Evolutionary conservation across 2,329 filamentous ascomycete species (phyloP).

Genomic region (Bipolaris bicolor): DNA sequence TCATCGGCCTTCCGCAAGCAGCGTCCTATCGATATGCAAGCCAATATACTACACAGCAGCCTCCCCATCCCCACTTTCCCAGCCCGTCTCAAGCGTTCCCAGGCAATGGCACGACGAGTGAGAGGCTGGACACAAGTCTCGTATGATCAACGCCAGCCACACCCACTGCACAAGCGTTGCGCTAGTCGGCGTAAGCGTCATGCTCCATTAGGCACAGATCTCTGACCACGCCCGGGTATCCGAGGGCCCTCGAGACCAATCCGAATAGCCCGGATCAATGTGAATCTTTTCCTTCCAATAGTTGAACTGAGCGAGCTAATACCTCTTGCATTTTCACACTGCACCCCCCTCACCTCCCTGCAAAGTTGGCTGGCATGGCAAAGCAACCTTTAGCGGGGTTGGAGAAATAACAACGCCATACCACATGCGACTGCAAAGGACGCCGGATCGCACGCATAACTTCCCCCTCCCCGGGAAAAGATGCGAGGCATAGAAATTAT

Average conservation of each 20-base stretch:
- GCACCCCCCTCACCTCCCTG: constrained; percentile 3
- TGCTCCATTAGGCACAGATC: constrained; percentile 21
- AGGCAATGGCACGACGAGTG: constrained; percentile 14
- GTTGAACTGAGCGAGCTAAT: constrained; percentile 16
- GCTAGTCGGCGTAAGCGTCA: constrained; percentile 21
- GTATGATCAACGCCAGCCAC: constrained; percentile 21
- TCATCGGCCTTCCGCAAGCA: background rate
- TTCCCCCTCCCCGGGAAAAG: constrained; percentile 11
- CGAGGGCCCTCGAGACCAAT: constrained; percentile 15
- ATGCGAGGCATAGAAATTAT: constrained; percentile 13
- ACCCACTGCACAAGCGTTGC: constrained; percentile 23
- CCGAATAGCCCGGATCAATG: constrained; percentile 8
- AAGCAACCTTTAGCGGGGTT: constrained; percentile 12
- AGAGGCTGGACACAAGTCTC: constrained; percentile 18
- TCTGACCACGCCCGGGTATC: constrained; percentile 21
- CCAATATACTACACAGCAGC: constrained; percentile 4
- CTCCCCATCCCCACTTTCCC: background rate
- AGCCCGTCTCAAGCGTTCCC: constrained; percentile 13
- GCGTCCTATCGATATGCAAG: constrained; percentile 15
- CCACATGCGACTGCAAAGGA: constrained; percentile 9
- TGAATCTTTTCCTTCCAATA: constrained; percentile 21
- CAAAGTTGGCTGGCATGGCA: constrained; percentile 13
- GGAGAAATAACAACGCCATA: constrained; percentile 5
- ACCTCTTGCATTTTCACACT: constrained; percentile 15
- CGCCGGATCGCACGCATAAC: constrained; percentile 14